Evolutionary conservation across 2,329 filamentous ascomycete species (phyloP), one percentile per base, ranked within the genome.

Genomic region (Botryotinia narcissicola): DNA sequence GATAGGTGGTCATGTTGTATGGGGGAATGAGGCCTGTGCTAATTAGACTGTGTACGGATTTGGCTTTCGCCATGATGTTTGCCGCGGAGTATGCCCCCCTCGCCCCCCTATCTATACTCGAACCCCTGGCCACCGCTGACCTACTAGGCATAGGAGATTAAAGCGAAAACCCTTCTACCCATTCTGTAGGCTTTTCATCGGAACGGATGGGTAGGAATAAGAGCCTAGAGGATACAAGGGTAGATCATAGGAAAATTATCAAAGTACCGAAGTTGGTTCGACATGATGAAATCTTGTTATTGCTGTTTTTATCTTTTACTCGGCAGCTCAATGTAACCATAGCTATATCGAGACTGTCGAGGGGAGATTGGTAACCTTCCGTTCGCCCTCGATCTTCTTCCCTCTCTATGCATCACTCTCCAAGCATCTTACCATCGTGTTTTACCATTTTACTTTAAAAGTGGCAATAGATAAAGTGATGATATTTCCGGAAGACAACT

Each of bases 131-230:
- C 25, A 62, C 22, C 18, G 60, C 60, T 42, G 22, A 18, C n/a
- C 37, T n/a, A 22, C 40, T 61, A 37, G 40, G 25, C 54, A 70
- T 37, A 46, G 51, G 68, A 70, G 54, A 70, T 70, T 70, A 61
- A 61, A 8, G 29, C 40, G 54, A 70, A 35, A 70, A 62, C 12
- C n/a, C 18, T 61, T 70, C 20, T 40, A 16, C 59, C 59, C 37
- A 16, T n/a, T n/a, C 25, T 10, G 25, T n/a, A n/a, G 54, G 37
- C 51, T 70, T 37, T 44, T 57, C 66, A 25, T 69, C 66, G 32
- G 40, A 46, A 62, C 5, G n/a, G 44, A 12, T 40, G 20, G 60
- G 57, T 35, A 60, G 60, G 60, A 62, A 22, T 20, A 18, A 40
- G 54, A 60, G 48, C 48, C 44, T 22, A 54, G 51, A 29, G 7